Evolutionary conservation across 352 stramenopile species (phyloP), one percentile per base, ranked within the genome.

Genomic region (Phytophthora multivora): DNA sequence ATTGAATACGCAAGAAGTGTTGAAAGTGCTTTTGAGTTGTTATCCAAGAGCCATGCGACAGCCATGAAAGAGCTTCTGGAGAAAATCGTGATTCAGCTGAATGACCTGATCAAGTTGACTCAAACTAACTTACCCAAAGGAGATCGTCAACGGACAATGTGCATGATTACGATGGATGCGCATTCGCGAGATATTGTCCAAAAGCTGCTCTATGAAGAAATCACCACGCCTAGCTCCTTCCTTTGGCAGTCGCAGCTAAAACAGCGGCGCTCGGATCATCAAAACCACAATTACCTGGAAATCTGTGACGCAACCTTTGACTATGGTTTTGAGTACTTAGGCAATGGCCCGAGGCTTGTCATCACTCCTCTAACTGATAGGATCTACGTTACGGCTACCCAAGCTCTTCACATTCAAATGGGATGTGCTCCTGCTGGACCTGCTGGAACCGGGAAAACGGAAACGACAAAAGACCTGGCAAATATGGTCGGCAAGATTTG

Each of bases 281-380:
- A 65, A 23, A 78, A 83, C 35, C 70, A 77, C 31, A 90, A 81
- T 2, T 80, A 77, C 8, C 74, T 97, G 28, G 88, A 96, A 40
- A 98, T 98, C 50, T 97, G 86, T 23, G 91, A 97, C 55, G 95
- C 95, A 10, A 89, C 79, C 39, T 95, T 98, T 48, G 83, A 95
- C 21, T 98, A 98, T 41, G 92, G 96, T 26, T 98, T 98, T 51
- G 95, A 98, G 59, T 98, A 98, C 63, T 77, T 98, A 12, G 95
- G 95, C 4, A 98, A 98, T 56, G 90, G 95, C 0, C 78, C 91
- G 4, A 81, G 95, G 10, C 83, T 98, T 1, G 95, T 98, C 8
- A 95, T 98, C 52, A 98, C 95, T 21, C 93, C 95, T 3, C 77
- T 98, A 5, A 98, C 95, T 0, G 95, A 98, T 62, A 88, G 95